phyloP scores from a whole-genome alignment of 2,329 filamentous ascomycete species.

The Paraphaeosphaeria minitans region DNA sequence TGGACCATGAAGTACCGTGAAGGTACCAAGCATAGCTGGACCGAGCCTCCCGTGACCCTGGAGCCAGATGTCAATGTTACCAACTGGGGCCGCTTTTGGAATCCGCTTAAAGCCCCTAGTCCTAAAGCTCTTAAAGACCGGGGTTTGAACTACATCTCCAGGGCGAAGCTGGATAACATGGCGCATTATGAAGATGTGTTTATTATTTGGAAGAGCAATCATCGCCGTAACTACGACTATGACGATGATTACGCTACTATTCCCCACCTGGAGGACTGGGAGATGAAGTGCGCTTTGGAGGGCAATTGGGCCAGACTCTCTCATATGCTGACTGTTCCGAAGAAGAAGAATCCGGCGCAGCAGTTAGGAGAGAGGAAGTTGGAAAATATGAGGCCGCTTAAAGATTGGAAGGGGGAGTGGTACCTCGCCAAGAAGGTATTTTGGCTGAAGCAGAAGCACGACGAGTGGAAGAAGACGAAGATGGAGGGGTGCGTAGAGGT shows the following conservation, averaged over 20 bases:
- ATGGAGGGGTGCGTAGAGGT: background rate
- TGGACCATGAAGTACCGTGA: background rate
- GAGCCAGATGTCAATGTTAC: background rate
- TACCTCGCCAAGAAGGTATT: background rate
- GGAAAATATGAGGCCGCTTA: background rate
- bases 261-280: background rate
- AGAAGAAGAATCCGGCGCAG: no score
- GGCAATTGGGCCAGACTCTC: background rate
- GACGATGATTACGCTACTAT: background rate
- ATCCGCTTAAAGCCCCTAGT: background rate
- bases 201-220: background rate
- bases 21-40: background rate
- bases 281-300: slow-evolving; percentile 2
- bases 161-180: background rate
- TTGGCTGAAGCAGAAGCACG: background rate
- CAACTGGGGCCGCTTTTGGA: background rate
- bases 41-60: background rate
- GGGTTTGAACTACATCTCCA: background rate
- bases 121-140: no score
- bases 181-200: background rate
- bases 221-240: background rate
- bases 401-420: background rate
- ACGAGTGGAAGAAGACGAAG: background rate
- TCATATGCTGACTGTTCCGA: background rate
- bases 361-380: background rate